These are phyloP conservation scores for Boletus rubropictus DNA, from an alignment of 768 basidiomycete genomes.

Conservation along the genomic window DNA sequence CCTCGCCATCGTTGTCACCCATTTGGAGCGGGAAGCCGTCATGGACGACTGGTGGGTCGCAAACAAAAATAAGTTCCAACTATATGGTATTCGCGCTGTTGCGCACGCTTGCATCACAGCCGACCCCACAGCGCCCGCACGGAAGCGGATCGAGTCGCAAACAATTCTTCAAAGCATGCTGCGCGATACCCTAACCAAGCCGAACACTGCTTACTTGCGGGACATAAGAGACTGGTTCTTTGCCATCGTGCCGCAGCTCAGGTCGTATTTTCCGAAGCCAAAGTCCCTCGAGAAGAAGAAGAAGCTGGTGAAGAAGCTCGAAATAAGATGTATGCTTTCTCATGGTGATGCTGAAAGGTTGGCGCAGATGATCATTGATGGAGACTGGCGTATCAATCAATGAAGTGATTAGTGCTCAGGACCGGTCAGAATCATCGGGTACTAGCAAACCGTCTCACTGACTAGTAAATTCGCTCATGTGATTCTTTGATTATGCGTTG, in stretches of 20 bases:
- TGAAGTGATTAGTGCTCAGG: too few species aligned
- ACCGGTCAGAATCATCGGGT: too few species aligned
- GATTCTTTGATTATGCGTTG: too few species aligned
- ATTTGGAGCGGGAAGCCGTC: constrained; percentile 7
- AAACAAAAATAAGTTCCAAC: background rate
- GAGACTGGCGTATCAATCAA: too few species aligned
- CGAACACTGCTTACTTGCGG: background rate
- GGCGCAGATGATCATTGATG: background rate
- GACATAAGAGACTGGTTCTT: constrained; percentile 2
- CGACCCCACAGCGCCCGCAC: background rate
- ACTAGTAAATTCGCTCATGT: too few species aligned
- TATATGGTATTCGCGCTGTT: background rate
- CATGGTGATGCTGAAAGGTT: background rate
- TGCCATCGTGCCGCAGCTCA: background rate
- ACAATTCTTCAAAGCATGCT: background rate
- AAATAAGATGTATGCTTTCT: background rate
- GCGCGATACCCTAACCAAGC: background rate
- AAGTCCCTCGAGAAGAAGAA: background rate
- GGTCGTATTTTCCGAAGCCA: background rate
- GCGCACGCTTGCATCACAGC: constrained; percentile 13
- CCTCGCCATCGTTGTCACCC: constrained; percentile 11
- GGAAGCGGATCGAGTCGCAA: constrained; percentile 6
- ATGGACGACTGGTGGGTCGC: too few species aligned
- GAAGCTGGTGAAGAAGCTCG: background rate
- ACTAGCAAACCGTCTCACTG: too few species aligned